phyloP scores from a whole-genome alignment of 345 rosid genomes.

The Salix caprea region DNA sequence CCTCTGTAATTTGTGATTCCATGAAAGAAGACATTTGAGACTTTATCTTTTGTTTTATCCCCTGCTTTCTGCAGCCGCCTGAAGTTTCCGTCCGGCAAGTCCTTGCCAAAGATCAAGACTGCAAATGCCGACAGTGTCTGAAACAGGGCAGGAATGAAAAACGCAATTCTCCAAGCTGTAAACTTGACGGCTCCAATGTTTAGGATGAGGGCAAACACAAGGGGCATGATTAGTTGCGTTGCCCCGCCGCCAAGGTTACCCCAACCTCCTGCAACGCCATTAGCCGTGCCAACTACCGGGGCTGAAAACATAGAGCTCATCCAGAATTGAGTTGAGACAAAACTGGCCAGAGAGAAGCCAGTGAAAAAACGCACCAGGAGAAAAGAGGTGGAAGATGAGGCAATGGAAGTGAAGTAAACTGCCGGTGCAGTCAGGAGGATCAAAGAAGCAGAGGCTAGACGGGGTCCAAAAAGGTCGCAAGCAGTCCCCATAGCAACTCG shows the following conservation, averaged over 20 bases:
- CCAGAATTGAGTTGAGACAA: conserved; percentile 90
- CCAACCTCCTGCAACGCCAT: conserved; percentile 82
- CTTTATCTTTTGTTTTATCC: conserved; percentile 54
- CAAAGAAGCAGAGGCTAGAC: conserved; percentile 75
- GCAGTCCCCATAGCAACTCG: conserved; percentile 74
- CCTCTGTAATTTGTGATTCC: conserved; percentile 70
- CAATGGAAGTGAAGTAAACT: conserved; percentile 58
- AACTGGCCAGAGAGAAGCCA: conserved; percentile 74
- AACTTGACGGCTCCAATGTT: conserved; percentile 55
- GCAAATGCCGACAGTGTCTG: conserved; percentile 70
- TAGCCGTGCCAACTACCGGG: conserved; percentile 69
- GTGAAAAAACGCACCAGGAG: conserved; percentile 64
- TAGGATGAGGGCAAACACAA: conserved; percentile 48
- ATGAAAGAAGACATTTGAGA: conserved; percentile 39
- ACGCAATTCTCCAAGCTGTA: conserved; percentile 86
- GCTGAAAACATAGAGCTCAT: conserved; percentile 89
- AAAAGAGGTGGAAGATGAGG: conserved; percentile 59
- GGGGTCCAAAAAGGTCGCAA: conserved; percentile 79
- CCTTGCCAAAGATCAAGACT: conserved; percentile 65
- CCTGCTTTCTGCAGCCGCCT: conserved; percentile 56
- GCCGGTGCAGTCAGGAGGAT: conserved; percentile 80
- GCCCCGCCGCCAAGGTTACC: conserved; percentile 92
- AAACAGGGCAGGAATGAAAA: conserved; percentile 73
- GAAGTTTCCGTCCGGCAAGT: conserved; percentile 77
- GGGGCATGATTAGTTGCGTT: conserved; percentile 88